Conservation (phyloP, 495 filamentous ascomycete species). For the Schizothecium vesticola region DNA sequence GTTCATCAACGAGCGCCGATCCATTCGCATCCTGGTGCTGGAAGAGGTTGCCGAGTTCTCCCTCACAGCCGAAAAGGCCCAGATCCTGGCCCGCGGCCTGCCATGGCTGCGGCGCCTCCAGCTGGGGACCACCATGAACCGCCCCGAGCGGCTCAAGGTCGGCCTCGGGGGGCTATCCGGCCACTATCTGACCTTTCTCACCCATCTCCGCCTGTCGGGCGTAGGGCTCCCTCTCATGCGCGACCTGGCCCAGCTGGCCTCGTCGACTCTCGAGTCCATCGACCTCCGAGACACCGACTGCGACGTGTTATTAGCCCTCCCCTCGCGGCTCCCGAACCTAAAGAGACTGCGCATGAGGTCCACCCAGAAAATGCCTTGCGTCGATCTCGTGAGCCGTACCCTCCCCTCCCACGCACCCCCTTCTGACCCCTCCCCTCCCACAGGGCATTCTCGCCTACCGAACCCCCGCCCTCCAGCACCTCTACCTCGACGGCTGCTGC, state of each 20-base stretch:
- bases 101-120: slow-evolving; percentile 14
- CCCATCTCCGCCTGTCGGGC: not conserved
- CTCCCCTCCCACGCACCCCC: too few relatives aligned
- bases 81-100: slow-evolving; percentile 4
- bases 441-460: not conserved
- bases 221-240: not conserved
- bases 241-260: not conserved
- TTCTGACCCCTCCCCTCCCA: not conserved
- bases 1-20: slow-evolving; percentile 16
- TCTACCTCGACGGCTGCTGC: slow-evolving; percentile 12
- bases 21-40: slow-evolving; percentile 14
- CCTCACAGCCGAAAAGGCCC: slow-evolving; percentile 2
- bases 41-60: slow-evolving; percentile 11
- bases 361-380: not conserved
- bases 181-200: not conserved
- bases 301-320: not conserved
- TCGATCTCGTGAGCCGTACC: not conserved
- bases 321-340: not conserved
- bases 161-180: not conserved
- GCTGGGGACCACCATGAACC: slow-evolving; percentile 3
- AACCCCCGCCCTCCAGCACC: slow-evolving; percentile 17
- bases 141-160: not conserved
- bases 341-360: not conserved
- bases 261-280: not conserved
- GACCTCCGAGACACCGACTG: not conserved